Evolutionary conservation across 2,329 filamentous ascomycete genomes (phyloP).

Genomic region (Raffaelea arxii): DNA sequence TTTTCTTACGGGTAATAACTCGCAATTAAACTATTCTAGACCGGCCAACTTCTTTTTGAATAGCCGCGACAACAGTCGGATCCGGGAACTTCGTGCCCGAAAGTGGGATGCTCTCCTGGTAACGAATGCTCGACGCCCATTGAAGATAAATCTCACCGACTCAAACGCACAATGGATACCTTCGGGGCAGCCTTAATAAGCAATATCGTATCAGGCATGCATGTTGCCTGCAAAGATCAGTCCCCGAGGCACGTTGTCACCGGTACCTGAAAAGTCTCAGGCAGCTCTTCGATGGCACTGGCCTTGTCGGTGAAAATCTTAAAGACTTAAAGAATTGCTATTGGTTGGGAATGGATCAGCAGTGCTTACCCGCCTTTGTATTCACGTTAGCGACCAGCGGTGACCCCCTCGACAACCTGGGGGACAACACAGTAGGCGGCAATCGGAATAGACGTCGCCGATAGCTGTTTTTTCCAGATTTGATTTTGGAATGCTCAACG

Average conservation of each 20-base stretch:
- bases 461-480: neutral
- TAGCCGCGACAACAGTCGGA: slow-evolving; percentile 2
- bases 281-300: slow-evolving; percentile 2
- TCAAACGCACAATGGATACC: slow-evolving; percentile 1
- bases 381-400: slow-evolving; percentile 1
- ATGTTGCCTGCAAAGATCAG: slow-evolving; percentile 4
- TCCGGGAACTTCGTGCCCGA: slow-evolving; percentile 1
- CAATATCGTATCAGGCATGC: slow-evolving; percentile 1
- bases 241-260: slow-evolving; percentile 1
- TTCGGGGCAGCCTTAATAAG: neutral
- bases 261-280: neutral
- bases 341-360: neutral
- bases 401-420: slow-evolving; percentile 1
- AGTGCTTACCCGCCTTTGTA: neutral
- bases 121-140: no score
- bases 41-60: slow-evolving; percentile 7
- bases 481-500: neutral
- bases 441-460: neutral
- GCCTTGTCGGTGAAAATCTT: slow-evolving; percentile 5
- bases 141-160: slow-evolving; percentile 6
- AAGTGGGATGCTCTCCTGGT: slow-evolving; percentile 2
- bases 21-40: neutral
- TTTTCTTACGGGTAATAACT: no score
- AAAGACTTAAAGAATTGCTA: neutral
- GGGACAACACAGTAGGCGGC: neutral